Conservation (phyloP, 1,284 basidiomycete species). For the Papiliotrema fonsecae region DNA sequence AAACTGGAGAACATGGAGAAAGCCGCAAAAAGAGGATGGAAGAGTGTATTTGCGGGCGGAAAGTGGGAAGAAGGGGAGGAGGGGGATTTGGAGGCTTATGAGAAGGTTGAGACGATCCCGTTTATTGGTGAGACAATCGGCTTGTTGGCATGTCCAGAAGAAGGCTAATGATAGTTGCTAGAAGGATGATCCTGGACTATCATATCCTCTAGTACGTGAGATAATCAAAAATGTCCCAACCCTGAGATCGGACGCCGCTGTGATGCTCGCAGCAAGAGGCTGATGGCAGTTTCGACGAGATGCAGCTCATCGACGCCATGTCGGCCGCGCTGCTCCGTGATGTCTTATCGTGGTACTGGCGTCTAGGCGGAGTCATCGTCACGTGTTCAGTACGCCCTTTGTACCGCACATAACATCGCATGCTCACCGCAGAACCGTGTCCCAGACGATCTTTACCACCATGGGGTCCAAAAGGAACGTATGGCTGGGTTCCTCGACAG, state of each 20-base stretch:
- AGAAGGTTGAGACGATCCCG: conserved; percentile 43
- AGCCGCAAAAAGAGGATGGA: conserved; percentile 39
- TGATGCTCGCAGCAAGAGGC: conserved; percentile 3
- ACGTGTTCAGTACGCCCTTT: conserved; percentile 48
- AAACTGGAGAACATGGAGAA: conserved; percentile 48
- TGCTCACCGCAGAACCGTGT: conserved; percentile 59
- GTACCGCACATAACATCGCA: too few species aligned
- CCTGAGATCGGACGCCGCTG: too few species aligned
- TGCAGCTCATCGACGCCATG: conserved; percentile 66
- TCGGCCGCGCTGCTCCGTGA: conserved; percentile 63
- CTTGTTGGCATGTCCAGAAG: background rate
- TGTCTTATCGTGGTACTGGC: conserved; percentile 69
- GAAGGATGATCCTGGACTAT: conserved; percentile 47
- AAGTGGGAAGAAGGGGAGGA: conserved; percentile 40
- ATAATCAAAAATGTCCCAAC: too few species aligned
- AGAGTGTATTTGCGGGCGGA: conserved; percentile 48
- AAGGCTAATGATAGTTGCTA: conserved; percentile 31
- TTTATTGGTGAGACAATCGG: conserved; percentile 40
- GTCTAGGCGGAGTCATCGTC: conserved; percentile 64
- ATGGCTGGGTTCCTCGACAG: conserved; percentile 63
- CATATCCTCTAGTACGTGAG: conserved; percentile 46
- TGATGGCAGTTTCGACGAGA: conserved; percentile 57
- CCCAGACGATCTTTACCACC: conserved; percentile 64
- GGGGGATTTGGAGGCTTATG: conserved; percentile 16
- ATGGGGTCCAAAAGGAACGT: conserved; percentile 62